Conservation (phyloP, 164 flowering plant species). For the Sedum album region DNA sequence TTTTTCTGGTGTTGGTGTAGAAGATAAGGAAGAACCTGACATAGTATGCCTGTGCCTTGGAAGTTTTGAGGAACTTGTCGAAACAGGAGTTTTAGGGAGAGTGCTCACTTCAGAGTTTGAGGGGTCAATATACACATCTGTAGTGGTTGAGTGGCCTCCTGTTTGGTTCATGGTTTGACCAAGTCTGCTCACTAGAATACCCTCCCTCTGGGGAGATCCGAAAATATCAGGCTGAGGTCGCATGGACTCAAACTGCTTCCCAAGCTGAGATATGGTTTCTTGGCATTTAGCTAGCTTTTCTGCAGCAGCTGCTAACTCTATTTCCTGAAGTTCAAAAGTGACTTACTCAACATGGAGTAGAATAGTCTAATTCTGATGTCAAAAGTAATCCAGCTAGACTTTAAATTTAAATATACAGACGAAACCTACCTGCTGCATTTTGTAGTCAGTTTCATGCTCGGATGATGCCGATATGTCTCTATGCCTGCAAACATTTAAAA, state of each 20-base stretch:
- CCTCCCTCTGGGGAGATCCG: slow-evolving; percentile 37
- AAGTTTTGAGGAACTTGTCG: slow-evolving; percentile 31
- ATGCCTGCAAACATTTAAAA: slow-evolving; percentile 23
- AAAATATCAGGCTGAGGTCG: slow-evolving; percentile 51
- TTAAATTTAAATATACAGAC: not conserved
- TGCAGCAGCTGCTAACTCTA: slow-evolving; percentile 74
- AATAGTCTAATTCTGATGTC: not conserved
- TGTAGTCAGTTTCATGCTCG: slow-evolving; percentile 38
- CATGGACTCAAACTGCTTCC: slow-evolving; percentile 70
- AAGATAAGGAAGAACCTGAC: slow-evolving; percentile 50
- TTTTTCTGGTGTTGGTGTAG: slow-evolving; percentile 66
- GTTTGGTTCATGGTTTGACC: slow-evolving; percentile 15
- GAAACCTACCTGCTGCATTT: slow-evolving; percentile 52
- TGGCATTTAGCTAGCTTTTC: slow-evolving; percentile 95
- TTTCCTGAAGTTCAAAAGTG: slow-evolving; percentile 39
- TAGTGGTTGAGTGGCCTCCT: slow-evolving; percentile 35
- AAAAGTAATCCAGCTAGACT: not conserved
- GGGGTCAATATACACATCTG: slow-evolving; percentile 21
- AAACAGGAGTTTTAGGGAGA: slow-evolving; percentile 27
- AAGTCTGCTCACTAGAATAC: too few relatives aligned
- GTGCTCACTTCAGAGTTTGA: slow-evolving; percentile 37
- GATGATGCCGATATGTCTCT: slow-evolving; percentile 30
- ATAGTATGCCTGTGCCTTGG: slow-evolving; percentile 45
- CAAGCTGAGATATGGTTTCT: slow-evolving; percentile 84
- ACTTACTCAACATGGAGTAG: not conserved